Evolutionary conservation across 2,329 filamentous ascomycete species (phyloP), one percentile per base, ranked within the genome.

Genomic region (Stachybotrys chlorohalonatus): DNA sequence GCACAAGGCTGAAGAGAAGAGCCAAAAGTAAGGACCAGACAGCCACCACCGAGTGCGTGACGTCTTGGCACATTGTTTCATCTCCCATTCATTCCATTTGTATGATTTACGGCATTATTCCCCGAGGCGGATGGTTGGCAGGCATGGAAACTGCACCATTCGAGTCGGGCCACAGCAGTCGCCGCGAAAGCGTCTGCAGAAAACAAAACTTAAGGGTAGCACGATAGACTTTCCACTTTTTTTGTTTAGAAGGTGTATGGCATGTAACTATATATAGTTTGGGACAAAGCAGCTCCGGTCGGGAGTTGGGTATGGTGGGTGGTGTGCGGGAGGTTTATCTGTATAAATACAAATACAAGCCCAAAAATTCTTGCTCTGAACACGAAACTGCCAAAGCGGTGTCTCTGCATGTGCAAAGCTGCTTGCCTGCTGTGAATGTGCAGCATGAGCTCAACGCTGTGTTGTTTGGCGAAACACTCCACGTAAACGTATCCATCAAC

Each of bases 1-100:
- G 56, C 64, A 66, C 49, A 61, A 69, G 59, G 60, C 68, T 52
- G 64, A 69, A 53, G 65, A 71, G 57, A 70, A 70, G 59, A 42
- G 36, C 36, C 36, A 42, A 13, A 42, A 42, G 13, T 42, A 42
- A 42, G 36, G 36, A 5, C 9, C 36, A 42, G 8, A 13, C 8
- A 42, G 36, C 36, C 13, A 5, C 13, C 36, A 9, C 13, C 6
- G 8, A 9, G 36, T 13, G 13, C 36, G 36, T 13, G 36, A 42
- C 8, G 36, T 13, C 36, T 42, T 13, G 9, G 36, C 36, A 42
- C 13, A 42, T 13, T 42, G 13, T 13, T 42, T 9, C 36, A 42
- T 42, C 36, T 42, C 36, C 36, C 9, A 42, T 42, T 42, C 36
- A 9, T 42, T 42, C 36, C 36, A 42, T 42, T 42, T 42, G 36